phyloP scores from a whole-genome alignment of 169 alveolate species.

The Eimeria nieschulzi region DNA sequence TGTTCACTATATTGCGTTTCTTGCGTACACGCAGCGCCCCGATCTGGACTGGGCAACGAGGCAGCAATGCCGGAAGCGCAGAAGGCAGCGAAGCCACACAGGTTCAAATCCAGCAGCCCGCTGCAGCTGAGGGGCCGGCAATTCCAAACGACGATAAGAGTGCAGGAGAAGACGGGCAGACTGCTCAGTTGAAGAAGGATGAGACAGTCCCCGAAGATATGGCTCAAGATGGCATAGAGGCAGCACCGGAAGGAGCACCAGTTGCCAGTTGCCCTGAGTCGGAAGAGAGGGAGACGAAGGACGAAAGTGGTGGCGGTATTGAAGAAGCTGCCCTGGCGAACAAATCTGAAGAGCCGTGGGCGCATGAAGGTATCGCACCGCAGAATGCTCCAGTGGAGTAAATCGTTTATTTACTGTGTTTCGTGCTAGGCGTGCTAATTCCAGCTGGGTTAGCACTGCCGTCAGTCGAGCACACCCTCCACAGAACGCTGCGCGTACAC shows the following conservation, averaged over 20 bases:
- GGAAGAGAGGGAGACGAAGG: slow-evolving; percentile 66
- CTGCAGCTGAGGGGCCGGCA: slow-evolving; percentile 42
- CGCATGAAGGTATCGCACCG: slow-evolving; percentile 25
- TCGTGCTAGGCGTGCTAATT: slow-evolving; percentile 6
- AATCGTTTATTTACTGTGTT: slow-evolving; percentile 25
- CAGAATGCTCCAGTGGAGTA: slow-evolving; percentile 49
- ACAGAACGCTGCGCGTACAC: background rate
- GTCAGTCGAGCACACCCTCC: slow-evolving; percentile 13
- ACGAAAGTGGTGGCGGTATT: slow-evolving; percentile 27
- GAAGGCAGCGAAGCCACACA: slow-evolving; percentile 14
- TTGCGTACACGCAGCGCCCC: slow-evolving; percentile 59
- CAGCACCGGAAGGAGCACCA: slow-evolving; percentile 23
- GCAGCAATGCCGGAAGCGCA: slow-evolving; percentile 66
- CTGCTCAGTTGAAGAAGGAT: slow-evolving; percentile 35
- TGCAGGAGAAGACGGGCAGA: slow-evolving; percentile 35
- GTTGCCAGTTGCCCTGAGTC: slow-evolving; percentile 50
- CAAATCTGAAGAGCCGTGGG: slow-evolving; percentile 52
- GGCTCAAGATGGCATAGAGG: slow-evolving; percentile 44
- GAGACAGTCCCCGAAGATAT: slow-evolving; percentile 25
- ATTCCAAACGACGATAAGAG: slow-evolving; percentile 18
- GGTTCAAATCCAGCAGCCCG: slow-evolving; percentile 43
- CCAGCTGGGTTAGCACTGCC: slow-evolving; percentile 12
- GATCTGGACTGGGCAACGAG: slow-evolving; percentile 76
- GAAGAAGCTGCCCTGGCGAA: slow-evolving; percentile 35
- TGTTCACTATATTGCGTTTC: background rate